Evolutionary conservation across 805 yeast species (phyloP), one percentile per base, ranked within the genome.

Genomic region (Candida railenensis): DNA sequence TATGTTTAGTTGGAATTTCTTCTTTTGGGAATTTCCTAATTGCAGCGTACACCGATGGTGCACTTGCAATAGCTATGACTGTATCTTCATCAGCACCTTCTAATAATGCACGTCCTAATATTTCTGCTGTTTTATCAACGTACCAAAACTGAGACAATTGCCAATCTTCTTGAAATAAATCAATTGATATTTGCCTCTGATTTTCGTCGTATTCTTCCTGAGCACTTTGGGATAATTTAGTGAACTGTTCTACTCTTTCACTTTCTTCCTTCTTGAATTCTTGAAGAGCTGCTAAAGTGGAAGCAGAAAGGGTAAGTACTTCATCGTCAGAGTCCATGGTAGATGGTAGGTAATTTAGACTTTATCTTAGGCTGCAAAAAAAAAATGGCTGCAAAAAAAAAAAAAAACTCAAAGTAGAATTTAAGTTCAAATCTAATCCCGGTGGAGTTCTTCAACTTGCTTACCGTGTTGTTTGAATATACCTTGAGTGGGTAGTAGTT

Each of bases 131-230:
- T 2, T 71, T 66, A 49, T 89, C 91, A 47, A 77, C 69, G 59
- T 89, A 90, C 90, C 97, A 90, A 67, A 90, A 90, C 64, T 90
- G 97, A 1, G 96, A 89, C 34, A 91, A 73, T 59, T 89, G 94
- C 97, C 97, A 90, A 65, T 90, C 96, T 65, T 90, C 97, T 59
- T 86, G 75, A 63, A 90, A 90, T 34, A 81, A 73, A 44, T 84
- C 88, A 65, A 91, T 91, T 18, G 82, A 78, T 45, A 78, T 48
- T 14, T 54, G 46, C 25, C 45, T 44, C 14, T 28, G 47, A 12
- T 43, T 50, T n/a, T 58, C 55, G n/a, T 73, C 76, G 53, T 71
- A 80, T 4, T 68, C 67, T 28, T 78, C 75, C 53, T 87, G 89
- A 8, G 91, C 87, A 44, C 71, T 67, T 45, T 72, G 60, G 51